phyloP scores from a whole-genome alignment of 345 rosid genomes.

The Capsella bursapastoris region DNA sequence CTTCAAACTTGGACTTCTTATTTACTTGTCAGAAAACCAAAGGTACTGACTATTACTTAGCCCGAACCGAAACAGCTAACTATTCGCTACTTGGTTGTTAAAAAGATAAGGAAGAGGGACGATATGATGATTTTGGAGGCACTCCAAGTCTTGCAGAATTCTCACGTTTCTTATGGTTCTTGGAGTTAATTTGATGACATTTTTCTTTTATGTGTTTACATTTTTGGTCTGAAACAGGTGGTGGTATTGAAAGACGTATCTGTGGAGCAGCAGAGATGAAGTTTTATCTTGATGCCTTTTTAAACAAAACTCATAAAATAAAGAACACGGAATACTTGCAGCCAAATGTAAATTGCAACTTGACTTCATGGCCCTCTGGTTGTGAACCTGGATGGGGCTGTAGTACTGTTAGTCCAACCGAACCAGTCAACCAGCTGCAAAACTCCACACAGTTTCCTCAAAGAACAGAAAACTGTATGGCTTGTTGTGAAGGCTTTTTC shows the following conservation, averaged over 20 bases:
- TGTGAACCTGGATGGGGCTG: conserved; percentile 99
- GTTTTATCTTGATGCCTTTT: conserved; percentile 64
- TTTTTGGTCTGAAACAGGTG: conserved; percentile 51
- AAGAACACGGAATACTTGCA: conserved; percentile 46
- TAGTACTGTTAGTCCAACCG: conserved; percentile 47
- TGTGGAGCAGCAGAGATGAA: conserved; percentile 84
- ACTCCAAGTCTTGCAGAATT: not conserved
- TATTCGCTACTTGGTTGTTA: not conserved
- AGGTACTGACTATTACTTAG: conserved; percentile 51
- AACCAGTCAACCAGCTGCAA: conserved; percentile 52
- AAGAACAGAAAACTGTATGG: conserved; percentile 61
- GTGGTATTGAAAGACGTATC: conserved; percentile 47
- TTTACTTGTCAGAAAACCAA: conserved; percentile 58
- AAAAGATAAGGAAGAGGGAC: not conserved
- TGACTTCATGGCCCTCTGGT: conserved; percentile 81
- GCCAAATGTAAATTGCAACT: conserved; percentile 79
- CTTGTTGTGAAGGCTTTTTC: conserved; percentile 93
- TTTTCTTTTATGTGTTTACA: not conserved
- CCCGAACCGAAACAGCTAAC: not conserved
- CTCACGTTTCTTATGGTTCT: conserved; percentile 10
- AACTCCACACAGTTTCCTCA: conserved; percentile 63
- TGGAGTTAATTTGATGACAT: conserved; percentile 17
- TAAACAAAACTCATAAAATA: conserved; percentile 38
- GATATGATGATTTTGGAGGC: not conserved
- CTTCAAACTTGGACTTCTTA: conserved; percentile 74